Evolutionary conservation across 345 rosid genomes (phyloP).

Genomic region (Zanthoxylum bungeanum): DNA sequence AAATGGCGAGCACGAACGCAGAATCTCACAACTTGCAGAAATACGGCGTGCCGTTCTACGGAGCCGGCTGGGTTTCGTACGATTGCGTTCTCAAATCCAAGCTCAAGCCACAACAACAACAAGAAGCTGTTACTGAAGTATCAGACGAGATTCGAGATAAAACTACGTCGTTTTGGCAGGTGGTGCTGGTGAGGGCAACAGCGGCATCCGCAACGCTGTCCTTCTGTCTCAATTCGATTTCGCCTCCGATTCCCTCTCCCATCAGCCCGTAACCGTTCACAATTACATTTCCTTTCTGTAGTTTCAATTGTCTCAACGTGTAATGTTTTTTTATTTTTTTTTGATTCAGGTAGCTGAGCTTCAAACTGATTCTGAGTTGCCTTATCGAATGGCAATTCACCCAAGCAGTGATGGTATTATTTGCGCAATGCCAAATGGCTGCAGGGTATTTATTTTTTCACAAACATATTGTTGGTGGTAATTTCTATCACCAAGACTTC

Average conservation of each 20-base stretch:
- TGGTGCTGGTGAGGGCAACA: slow-evolving; percentile 87
- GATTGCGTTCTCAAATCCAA: slow-evolving; percentile 34
- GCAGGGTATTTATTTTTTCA: no score
- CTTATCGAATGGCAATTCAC: slow-evolving; percentile 85
- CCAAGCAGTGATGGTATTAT: slow-evolving; percentile 71
- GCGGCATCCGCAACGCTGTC: slow-evolving; percentile 76
- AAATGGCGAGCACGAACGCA: not conserved
- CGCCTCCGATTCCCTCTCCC: slow-evolving; percentile 55
- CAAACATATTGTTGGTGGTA: no score
- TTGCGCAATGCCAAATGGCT: slow-evolving; percentile 66
- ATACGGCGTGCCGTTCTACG: slow-evolving; percentile 82
- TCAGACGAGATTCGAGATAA: not conserved
- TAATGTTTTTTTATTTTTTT: not conserved
- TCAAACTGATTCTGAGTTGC: slow-evolving; percentile 57
- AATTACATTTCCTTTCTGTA: no score
- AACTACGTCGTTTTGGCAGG: slow-evolving; percentile 61
- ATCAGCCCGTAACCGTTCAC: no score
- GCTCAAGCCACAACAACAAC: slow-evolving; percentile 13
- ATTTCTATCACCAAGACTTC: no score
- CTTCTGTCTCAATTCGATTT: slow-evolving; percentile 50
- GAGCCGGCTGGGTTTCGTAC: slow-evolving; percentile 68
- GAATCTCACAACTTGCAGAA: slow-evolving; percentile 28
- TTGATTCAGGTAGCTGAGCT: slow-evolving; percentile 50
- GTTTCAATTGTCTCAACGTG: no score
- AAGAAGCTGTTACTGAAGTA: slow-evolving; percentile 10